A percentile compares a stretch with the other conserved stretches of the same genome.
phyloP scores from a whole-genome alignment of 1,139 yeast genomes.

The Candida sp. region DNA sequence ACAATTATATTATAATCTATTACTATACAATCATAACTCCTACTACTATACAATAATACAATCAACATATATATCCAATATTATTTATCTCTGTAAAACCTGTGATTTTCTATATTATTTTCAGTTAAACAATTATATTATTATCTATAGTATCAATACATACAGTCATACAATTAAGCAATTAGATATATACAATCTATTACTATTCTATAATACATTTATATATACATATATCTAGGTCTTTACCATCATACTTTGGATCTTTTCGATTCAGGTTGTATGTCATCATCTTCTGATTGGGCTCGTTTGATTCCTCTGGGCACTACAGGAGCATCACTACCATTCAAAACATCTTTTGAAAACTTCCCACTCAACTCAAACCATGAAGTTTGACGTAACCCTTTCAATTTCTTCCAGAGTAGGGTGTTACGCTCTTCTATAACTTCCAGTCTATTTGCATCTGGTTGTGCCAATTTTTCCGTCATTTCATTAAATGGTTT shows the following conservation, averaged over 20 bases:
- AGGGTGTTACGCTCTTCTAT: conserved; percentile 23
- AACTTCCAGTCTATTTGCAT: conserved; percentile 6
- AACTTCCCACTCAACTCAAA: conserved; percentile 13
- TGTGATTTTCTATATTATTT: too few relatives aligned
- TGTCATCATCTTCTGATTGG: neutral
- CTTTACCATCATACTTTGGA: neutral
- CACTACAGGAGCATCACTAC: conserved; percentile 1
- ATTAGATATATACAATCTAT: too few relatives aligned
- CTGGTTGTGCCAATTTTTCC: conserved; percentile 7
- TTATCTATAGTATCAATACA: too few relatives aligned
- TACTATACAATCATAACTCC: too few relatives aligned
- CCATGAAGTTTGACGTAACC: conserved; percentile 18
- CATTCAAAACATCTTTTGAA: conserved; percentile 4
- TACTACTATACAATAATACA: too few relatives aligned
- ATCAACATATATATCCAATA: too few relatives aligned
- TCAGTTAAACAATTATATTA: too few relatives aligned
- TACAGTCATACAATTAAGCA: too few relatives aligned
- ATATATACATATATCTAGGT: too few relatives aligned
- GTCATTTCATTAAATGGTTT: conserved; percentile 7
- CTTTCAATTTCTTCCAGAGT: conserved; percentile 28
- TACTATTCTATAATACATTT: too few relatives aligned
- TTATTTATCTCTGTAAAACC: too few relatives aligned
- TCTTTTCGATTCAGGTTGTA: neutral
- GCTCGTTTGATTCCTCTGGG: neutral
- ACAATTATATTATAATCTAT: too few relatives aligned